Evolutionary conservation across 164 flowering plant genomes (phyloP).

Genomic region (Umbellularia californica): DNA sequence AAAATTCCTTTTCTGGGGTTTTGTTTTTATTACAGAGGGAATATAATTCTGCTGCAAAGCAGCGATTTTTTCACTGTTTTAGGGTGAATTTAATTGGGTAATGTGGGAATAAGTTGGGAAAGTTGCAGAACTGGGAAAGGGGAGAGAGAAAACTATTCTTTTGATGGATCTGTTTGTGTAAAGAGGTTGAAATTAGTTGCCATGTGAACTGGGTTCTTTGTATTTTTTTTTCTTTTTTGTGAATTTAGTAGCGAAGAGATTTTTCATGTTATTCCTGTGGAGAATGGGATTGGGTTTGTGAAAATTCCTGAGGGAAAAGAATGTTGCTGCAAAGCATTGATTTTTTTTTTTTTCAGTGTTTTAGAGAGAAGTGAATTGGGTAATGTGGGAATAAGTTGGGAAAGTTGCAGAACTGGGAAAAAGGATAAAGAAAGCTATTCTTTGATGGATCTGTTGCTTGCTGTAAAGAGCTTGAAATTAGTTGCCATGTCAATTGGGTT

Average conservation of each 20-base stretch:
- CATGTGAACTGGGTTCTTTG: neutral
- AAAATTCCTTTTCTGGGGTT: neutral
- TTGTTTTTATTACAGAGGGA: constrained; percentile 17
- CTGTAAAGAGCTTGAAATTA: neutral
- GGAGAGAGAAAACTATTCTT: neutral
- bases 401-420: neutral
- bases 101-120: neutral
- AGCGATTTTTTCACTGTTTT: constrained; percentile 20
- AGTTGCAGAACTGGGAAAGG: neutral
- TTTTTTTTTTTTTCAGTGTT: constrained; percentile 10
- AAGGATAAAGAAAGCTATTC: neutral
- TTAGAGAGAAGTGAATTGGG: neutral
- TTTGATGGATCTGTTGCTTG: neutral
- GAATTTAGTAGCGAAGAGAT: neutral
- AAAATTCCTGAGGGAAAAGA: constrained; percentile 22
- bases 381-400: neutral
- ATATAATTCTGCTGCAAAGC: constrained; percentile 36
- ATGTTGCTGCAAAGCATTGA: constrained; percentile 33
- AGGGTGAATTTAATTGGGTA: neutral
- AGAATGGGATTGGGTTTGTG: neutral
- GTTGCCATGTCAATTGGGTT: neutral
- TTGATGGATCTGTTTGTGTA: neutral
- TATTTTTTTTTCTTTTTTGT: no score
- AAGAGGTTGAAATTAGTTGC: neutral
- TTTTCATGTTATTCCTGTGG: neutral